phyloP scores from a whole-genome alignment of 2,329 filamentous ascomycete species.

The Aplosporella prunicola region DNA sequence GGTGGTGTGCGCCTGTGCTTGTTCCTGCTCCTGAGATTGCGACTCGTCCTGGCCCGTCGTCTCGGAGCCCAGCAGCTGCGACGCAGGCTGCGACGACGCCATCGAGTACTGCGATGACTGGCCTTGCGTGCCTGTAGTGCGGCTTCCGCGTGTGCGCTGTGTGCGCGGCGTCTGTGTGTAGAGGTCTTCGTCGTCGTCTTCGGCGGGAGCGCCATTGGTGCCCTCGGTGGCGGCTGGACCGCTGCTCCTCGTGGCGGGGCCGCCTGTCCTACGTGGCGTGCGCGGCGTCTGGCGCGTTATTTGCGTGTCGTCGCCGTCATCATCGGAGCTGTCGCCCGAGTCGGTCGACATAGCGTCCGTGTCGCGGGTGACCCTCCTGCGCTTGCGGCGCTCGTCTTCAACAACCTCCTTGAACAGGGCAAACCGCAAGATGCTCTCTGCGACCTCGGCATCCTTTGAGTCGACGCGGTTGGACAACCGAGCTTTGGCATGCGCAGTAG shows the following conservation, averaged over 20 bases:
- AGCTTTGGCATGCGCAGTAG: conserved; percentile 90
- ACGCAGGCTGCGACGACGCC: conserved; percentile 70
- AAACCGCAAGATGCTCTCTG: conserved; percentile 83
- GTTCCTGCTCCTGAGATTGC: conserved; percentile 7
- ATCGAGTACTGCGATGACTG: conserved; percentile 54
- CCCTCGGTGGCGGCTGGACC: conserved; percentile 19
- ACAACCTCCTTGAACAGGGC: conserved; percentile 96
- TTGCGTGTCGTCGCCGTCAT: conserved; percentile 51
- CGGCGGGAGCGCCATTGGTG: conserved; percentile 27
- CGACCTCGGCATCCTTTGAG: conserved; percentile 76
- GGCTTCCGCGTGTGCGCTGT: conserved; percentile 29
- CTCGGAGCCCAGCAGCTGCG: conserved; percentile 54
- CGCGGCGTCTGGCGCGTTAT: conserved; percentile 15
- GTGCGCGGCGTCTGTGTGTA: conserved; percentile 44
- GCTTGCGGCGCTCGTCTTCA: conserved; percentile 66
- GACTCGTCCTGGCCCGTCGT: conserved; percentile 15
- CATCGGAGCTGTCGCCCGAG: conserved; percentile 49
- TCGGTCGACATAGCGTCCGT: conserved; percentile 46
- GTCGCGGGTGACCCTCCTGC: conserved; percentile 62
- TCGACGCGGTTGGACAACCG: conserved; percentile 82
- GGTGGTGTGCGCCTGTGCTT: conserved; percentile 16
- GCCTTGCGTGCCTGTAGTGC: conserved; percentile 23
- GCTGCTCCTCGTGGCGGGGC: conserved; percentile 26
- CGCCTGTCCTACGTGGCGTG: conserved; percentile 29
- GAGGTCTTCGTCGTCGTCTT: conserved; percentile 45